Percentiles rank a stretch among this genome's conserved stretches.
Conservation (phyloP, 2,329 filamentous ascomycete genomes). For the Lasiodiplodia hormozganensis region DNA sequence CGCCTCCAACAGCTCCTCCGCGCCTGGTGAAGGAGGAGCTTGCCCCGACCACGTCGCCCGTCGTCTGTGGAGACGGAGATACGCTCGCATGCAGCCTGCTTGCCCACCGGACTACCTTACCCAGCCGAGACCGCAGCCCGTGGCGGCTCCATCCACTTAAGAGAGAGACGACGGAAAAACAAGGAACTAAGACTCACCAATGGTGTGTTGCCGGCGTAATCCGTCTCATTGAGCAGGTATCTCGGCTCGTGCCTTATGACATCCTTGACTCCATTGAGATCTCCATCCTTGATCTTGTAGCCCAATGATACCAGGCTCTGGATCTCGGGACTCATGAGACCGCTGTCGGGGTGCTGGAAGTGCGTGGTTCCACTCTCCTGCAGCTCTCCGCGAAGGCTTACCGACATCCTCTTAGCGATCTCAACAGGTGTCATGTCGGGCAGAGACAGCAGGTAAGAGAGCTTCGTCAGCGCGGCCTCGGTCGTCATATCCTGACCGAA, state of each 20-base stretch:
- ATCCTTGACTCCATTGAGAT: slow-evolving; percentile 69
- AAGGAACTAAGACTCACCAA: slow-evolving; percentile 47
- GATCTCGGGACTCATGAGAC: slow-evolving; percentile 60
- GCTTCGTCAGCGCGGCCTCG: slow-evolving; percentile 88
- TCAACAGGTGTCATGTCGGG: slow-evolving; percentile 69
- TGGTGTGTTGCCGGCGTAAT: slow-evolving; percentile 81
- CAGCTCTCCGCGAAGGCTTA: slow-evolving; percentile 82
- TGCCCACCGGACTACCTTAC: not conserved
- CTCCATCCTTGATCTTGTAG: slow-evolving; percentile 78
- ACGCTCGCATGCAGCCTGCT: slow-evolving; percentile 5
- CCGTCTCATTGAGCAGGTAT: slow-evolving; percentile 74
- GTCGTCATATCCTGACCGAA: slow-evolving; percentile 89
- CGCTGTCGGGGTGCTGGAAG: slow-evolving; percentile 75
- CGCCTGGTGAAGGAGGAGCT: slow-evolving; percentile 16
- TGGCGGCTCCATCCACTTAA: slow-evolving; percentile 3
- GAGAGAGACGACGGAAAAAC: not conserved
- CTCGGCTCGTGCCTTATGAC: slow-evolving; percentile 71
- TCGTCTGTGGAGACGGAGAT: not conserved
- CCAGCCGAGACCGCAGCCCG: not conserved
- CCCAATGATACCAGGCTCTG: slow-evolving; percentile 77
- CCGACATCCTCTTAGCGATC: slow-evolving; percentile 74
- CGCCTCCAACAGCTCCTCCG: slow-evolving; percentile 5
- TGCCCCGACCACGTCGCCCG: not conserved
- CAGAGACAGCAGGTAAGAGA: slow-evolving; percentile 81
- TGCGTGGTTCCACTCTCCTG: slow-evolving; percentile 76